Conservation (phyloP, 805 yeast species). For the Maudiozyma serrabonitensis region DNA sequence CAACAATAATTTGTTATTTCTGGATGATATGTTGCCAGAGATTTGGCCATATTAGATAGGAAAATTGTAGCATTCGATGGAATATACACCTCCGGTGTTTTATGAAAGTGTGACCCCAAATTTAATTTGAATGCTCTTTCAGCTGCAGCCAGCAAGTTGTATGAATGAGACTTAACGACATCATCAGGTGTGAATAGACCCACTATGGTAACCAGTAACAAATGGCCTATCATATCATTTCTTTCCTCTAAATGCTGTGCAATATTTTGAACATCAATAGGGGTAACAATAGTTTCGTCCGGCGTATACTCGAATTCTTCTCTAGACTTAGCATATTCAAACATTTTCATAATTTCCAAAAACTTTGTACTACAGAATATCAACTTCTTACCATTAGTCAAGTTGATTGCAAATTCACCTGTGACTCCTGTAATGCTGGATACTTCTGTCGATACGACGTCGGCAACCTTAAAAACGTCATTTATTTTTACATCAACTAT, state of each 20-base stretch:
- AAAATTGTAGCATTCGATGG: constrained; percentile 60
- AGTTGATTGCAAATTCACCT: constrained; percentile 40
- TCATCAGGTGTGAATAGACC: constrained; percentile 55
- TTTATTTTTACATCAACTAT: constrained; percentile 32
- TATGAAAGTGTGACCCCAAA: constrained; percentile 46
- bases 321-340: constrained; percentile 57
- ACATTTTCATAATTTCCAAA: constrained; percentile 58
- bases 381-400: constrained; percentile 29
- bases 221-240: constrained; percentile 43
- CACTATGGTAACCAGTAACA: constrained; percentile 55
- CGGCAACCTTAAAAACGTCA: constrained; percentile 36
- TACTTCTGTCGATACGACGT: constrained; percentile 33
- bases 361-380: constrained; percentile 41
- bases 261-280: background rate
- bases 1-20: constrained; percentile 48
- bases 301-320: constrained; percentile 31
- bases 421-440: constrained; percentile 38
- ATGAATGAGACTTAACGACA: constrained; percentile 54
- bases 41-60: constrained; percentile 45
- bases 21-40: constrained; percentile 50
- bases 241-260: constrained; percentile 20
- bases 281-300: constrained; percentile 2
- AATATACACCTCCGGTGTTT: constrained; percentile 51
- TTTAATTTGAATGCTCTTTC: constrained; percentile 51
- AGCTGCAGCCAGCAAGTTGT: constrained; percentile 50